phyloP scores from a whole-genome alignment of 192 early-diverging fungal genomes.

The Umbelopsis sp. region DNA sequence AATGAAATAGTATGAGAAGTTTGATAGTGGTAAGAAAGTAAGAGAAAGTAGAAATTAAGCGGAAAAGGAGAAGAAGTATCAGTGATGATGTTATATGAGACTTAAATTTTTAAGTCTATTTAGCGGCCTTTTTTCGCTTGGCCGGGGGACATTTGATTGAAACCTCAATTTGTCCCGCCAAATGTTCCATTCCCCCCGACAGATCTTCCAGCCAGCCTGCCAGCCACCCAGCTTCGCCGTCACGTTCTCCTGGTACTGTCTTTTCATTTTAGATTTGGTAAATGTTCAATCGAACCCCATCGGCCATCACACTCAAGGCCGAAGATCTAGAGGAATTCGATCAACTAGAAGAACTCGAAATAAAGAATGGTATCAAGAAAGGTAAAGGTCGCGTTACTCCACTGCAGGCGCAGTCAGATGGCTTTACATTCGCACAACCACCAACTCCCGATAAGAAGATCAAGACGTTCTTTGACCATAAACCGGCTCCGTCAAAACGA shows the following conservation, averaged over 20 bases:
- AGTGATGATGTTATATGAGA: not conserved
- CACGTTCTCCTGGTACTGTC: not conserved
- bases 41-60: not conserved
- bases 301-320: slow-evolving; percentile 1
- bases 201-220: not conserved
- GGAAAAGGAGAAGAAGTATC: not conserved
- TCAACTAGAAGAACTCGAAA: not conserved
- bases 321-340: slow-evolving; percentile 14
- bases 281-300: slow-evolving; percentile 10
- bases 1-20: not conserved
- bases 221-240: no score
- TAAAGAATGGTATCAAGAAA: not conserved
- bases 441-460: slow-evolving; percentile 6
- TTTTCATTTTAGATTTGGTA: not conserved
- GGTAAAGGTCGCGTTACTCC: slow-evolving; percentile 8
- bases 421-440: not conserved
- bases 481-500: not conserved
- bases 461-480: not conserved
- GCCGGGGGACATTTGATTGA: not conserved
- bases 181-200: not conserved
- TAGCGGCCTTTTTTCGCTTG: not conserved
- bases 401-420: not conserved
- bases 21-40: not conserved
- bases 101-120: not conserved
- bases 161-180: not conserved